Base-by-base conservation (phyloP, 257 asterid genomes). In the Osmanthus fragrans region DNA sequence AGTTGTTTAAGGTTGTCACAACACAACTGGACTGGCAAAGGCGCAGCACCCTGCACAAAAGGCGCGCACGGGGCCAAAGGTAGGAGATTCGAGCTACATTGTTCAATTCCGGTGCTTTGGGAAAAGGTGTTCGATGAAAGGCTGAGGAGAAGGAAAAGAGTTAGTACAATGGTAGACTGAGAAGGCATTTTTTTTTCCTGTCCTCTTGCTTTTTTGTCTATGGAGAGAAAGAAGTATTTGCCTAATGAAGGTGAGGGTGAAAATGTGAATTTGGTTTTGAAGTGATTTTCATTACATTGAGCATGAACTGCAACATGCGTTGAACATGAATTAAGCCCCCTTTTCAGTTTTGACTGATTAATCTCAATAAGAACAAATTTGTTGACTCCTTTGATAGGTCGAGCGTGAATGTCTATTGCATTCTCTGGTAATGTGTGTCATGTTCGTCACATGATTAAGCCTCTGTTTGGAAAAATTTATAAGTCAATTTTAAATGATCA, bases 51-150 rank as follows among this genome's bases (percentile, higher is more conserved):
- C 81, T 89, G 91, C 73, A 86, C 92, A 73, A 90, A 91, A 4
- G 93, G 89, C 0, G 81, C 89, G 60, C 97, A 93, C 0, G 96
- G 84, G 18, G 88, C 87, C 70, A 91, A 72, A 0, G 83, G 78
- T 2, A 91, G 73, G 77, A 91, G 78, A 69, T 77, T 86, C 0
- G 90, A 87, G 1, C 83, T 85, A 33, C 97, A 90, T 3, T 21
- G 66, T 7, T 78, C 90, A 0, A 82, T 72, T 6, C 76, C 32
- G 1, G 92, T 77, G 80, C 37, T 76, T 75, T 87, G 93, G 76
- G 92, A 77, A 2, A 21, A 15, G 76, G 72, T 39, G 11, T 10
- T 30, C 40, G 71, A 74, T 1, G 81, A 37, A 29, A 81, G 63
- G 70, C 68, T 66, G 58, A 36, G 10, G 25, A 77, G 29, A 56